A percentile compares a stretch with the other conserved stretches of the same genome.
Conservation (phyloP, 2,329 filamentous ascomycete genomes). For the Paecilomyces niveus region DNA sequence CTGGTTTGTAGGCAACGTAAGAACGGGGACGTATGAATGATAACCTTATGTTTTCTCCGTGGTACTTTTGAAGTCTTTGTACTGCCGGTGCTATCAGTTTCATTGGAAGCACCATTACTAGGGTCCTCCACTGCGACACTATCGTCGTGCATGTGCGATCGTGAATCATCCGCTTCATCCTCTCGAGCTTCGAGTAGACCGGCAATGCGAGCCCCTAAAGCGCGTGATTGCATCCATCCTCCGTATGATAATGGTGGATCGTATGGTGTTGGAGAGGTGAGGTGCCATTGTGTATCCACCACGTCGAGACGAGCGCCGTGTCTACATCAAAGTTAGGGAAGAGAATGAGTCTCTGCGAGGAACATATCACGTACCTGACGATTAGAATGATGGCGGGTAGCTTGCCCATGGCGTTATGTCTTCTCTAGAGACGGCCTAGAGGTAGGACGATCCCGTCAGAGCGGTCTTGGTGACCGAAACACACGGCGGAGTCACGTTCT, state of each 20-base stretch:
- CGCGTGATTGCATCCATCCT: conserved; percentile 81
- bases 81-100: background rate
- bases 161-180: conserved; percentile 19
- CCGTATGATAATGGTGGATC: conserved; percentile 92
- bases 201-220: conserved; percentile 77
- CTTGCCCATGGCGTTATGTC: conserved; percentile 23
- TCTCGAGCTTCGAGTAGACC: conserved; percentile 54
- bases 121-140: conserved; percentile 11
- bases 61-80: background rate
- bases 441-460: background rate
- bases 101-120: conserved; percentile 4
- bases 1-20: conserved; percentile 89
- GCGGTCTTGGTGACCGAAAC: background rate
- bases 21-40: conserved; percentile 92
- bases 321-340: conserved; percentile 35
- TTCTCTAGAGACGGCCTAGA: background rate
- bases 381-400: conserved; percentile 37
- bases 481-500: background rate
- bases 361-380: conserved; percentile 25
- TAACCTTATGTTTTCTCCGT: conserved; percentile 63
- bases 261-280: conserved; percentile 87
- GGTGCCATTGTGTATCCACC: conserved; percentile 90
- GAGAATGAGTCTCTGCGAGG: background rate
- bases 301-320: conserved; percentile 92
- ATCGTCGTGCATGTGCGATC: conserved; percentile 15